These are phyloP conservation scores for Moesziomyces globuligerus DNA, from an alignment of 1,284 basidiomycete genomes.

Conservation along the genomic window DNA sequence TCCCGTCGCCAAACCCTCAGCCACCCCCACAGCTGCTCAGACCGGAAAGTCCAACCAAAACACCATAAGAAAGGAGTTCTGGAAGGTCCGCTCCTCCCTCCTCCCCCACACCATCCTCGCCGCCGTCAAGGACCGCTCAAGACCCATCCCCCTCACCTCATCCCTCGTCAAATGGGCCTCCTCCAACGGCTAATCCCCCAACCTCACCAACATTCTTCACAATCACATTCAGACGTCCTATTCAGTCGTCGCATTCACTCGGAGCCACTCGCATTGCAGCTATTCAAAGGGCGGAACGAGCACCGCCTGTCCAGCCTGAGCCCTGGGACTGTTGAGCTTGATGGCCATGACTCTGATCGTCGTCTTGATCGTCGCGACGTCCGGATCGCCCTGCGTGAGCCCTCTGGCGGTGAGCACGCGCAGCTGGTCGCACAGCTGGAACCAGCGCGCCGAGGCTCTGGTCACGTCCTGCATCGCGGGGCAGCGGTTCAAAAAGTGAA, in stretches of 20 bases:
- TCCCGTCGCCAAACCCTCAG: conserved; percentile 27
- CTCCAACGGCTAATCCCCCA: conserved; percentile 18
- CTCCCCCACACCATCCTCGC: conserved; percentile 10
- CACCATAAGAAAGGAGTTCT: conserved; percentile 37
- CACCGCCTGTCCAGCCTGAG: conserved; percentile 9
- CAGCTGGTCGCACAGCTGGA: conserved; percentile 33
- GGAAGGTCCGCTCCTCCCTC: conserved; percentile 35
- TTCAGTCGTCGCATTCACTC: too few species aligned
- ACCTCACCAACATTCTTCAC: not conserved
- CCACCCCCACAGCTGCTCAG: conserved; percentile 1
- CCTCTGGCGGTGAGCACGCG: conserved; percentile 24
- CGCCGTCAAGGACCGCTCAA: conserved; percentile 26
- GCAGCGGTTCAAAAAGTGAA: conserved; percentile 43
- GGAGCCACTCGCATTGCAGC: not conserved
- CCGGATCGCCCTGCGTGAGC: conserved; percentile 17
- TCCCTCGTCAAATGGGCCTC: conserved; percentile 39
- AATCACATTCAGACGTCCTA: not conserved
- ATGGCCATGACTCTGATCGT: conserved; percentile 42
- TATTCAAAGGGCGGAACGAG: conserved; percentile 25
- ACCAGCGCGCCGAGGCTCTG: conserved; percentile 26
- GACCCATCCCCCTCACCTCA: conserved; percentile 23
- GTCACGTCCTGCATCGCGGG: conserved; percentile 34
- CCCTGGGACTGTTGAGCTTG: conserved; percentile 22
- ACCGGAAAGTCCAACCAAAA: conserved; percentile 31
- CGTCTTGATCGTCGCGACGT: conserved; percentile 33